Evolutionary conservation across 1,284 basidiomycete genomes (phyloP).

Genomic region (Schizophyllum commune): DNA sequence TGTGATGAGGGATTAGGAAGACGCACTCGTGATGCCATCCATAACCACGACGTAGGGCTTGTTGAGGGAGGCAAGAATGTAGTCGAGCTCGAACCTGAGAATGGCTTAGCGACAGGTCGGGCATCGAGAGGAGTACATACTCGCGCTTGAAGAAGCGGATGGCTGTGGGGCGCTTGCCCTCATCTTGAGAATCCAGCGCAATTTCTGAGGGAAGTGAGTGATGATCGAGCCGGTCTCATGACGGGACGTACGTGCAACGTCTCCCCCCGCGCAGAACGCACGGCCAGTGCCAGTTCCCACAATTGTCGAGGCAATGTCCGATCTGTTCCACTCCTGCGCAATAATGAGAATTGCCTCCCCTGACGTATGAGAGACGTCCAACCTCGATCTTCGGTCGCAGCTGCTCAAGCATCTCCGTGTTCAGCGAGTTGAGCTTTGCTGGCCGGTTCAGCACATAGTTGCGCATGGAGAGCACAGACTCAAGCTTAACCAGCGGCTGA

Average conservation of each 20-base stretch:
- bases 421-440: constrained; percentile 81
- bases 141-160: constrained; percentile 89
- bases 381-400: constrained; percentile 74
- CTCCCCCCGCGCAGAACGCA: constrained; percentile 94
- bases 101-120: constrained; percentile 3
- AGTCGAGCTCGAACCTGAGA: constrained; percentile 84
- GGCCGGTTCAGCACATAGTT: constrained; percentile 80
- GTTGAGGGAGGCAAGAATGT: constrained; percentile 67
- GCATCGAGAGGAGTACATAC: constrained; percentile 32
- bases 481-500: constrained; percentile 60
- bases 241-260: constrained; percentile 69
- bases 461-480: constrained; percentile 56
- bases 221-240: constrained; percentile 1
- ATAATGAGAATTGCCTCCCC: constrained; percentile 5
- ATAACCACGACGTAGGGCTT: constrained; percentile 90
- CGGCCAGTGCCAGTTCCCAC: constrained; percentile 73
- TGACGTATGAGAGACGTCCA: constrained; percentile 12
- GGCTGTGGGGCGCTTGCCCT: constrained; percentile 50
- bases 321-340: constrained; percentile 70
- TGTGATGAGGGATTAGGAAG: constrained; percentile 6
- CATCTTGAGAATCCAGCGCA: constrained; percentile 38
- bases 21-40: constrained; percentile 87
- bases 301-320: constrained; percentile 69
- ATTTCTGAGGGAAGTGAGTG: constrained; percentile 37
- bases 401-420: constrained; percentile 74